A percentile compares a stretch with the other conserved stretches of the same genome.
These are phyloP conservation scores for Helicostylum pulchrum DNA, from an alignment of 192 early-diverging fungal species.

Conservation along the genomic window DNA sequence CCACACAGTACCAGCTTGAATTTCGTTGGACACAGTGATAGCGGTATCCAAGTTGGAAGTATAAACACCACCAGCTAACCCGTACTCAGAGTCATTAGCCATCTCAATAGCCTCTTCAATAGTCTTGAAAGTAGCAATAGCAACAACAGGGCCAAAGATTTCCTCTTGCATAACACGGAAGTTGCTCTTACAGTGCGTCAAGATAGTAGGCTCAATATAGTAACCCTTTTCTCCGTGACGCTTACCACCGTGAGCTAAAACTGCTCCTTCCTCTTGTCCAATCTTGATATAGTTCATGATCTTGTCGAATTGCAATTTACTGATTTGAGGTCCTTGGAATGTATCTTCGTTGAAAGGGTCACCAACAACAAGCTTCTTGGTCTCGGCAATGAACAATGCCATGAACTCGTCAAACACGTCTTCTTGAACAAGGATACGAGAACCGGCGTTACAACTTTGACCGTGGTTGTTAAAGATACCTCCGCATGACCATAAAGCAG, in stretches of 20 bases:
- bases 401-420: slow-evolving; percentile 39
- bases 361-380: slow-evolving; percentile 42
- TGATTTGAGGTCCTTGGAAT: slow-evolving; percentile 51
- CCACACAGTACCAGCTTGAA: slow-evolving; percentile 74
- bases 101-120: slow-evolving; percentile 66
- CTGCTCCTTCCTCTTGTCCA: slow-evolving; percentile 20
- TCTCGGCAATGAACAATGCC: slow-evolving; percentile 2
- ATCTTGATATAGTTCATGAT: slow-evolving; percentile 29
- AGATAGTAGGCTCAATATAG: slow-evolving; percentile 72
- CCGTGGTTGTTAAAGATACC: slow-evolving; percentile 47
- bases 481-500: background rate
- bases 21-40: slow-evolving; percentile 52
- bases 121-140: slow-evolving; percentile 66
- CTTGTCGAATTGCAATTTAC: slow-evolving; percentile 55
- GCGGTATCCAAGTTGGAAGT: slow-evolving; percentile 60
- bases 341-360: slow-evolving; percentile 35
- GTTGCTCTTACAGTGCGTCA: slow-evolving; percentile 49
- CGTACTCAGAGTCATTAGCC: slow-evolving; percentile 69
- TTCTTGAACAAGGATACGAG: slow-evolving; percentile 52
- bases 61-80: slow-evolving; percentile 69
- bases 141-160: slow-evolving; percentile 84
- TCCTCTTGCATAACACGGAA: slow-evolving; percentile 63
- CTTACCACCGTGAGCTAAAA: slow-evolving; percentile 19
- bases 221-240: slow-evolving; percentile 54
- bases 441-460: slow-evolving; percentile 51